phyloP scores from a whole-genome alignment of 2,329 filamentous ascomycete species.

The Fusarium torreyae region DNA sequence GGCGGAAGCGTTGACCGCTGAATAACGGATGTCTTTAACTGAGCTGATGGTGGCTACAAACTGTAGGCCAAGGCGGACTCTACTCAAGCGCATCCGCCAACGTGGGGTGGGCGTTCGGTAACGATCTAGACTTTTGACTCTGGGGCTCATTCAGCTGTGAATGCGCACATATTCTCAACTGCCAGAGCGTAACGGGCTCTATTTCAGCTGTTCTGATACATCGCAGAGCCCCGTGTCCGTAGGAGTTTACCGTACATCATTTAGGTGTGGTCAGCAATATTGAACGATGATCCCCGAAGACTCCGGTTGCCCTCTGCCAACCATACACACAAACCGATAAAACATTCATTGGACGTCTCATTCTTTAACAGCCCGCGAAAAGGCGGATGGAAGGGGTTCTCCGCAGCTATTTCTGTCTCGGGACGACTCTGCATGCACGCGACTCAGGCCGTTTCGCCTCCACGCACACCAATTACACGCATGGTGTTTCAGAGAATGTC shows the following conservation, averaged over 20 bases:
- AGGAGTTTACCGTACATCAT: constrained; percentile 14
- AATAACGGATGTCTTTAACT: constrained; percentile 21
- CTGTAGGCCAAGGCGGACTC: constrained; percentile 33
- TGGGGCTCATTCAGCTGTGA: constrained; percentile 21
- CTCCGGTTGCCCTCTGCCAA: constrained; percentile 3
- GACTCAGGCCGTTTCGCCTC: constrained; percentile 37
- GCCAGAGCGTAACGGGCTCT: neutral
- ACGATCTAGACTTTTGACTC: constrained; percentile 31
- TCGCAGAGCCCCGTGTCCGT: constrained; percentile 8
- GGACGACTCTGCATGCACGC: constrained; percentile 19
- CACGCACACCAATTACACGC: constrained; percentile 19
- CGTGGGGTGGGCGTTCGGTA: constrained; percentile 29
- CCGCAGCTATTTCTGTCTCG: constrained; percentile 37
- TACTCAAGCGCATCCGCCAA: constrained; percentile 30
- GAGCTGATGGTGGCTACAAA: constrained; percentile 33
- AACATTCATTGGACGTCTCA: neutral
- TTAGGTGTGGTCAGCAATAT: constrained; percentile 3
- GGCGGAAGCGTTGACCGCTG: constrained; percentile 18
- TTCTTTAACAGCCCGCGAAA: constrained; percentile 13
- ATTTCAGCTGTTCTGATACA: neutral
- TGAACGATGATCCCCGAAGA: constrained; percentile 3
- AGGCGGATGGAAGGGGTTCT: neutral
- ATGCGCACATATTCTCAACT: neutral
- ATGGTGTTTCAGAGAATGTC: constrained; percentile 41
- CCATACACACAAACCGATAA: neutral